Percentiles rank a stretch among this genome's conserved stretches.
phyloP scores from a whole-genome alignment of 208 protist genomes.

The Trypanosoma caninum region DNA sequence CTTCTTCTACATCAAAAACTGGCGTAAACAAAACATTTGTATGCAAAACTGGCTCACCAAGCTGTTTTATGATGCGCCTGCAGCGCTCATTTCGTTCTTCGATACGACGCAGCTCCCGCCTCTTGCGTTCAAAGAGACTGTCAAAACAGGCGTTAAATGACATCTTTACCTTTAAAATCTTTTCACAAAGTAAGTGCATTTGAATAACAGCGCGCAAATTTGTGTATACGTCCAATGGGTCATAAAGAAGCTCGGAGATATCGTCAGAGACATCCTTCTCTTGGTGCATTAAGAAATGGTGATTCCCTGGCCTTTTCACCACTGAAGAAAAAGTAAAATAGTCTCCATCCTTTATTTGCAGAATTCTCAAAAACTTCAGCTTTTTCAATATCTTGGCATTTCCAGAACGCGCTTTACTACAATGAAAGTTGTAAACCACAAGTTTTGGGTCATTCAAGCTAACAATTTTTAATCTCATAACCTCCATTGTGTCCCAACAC shows the following conservation, averaged over 20 bases:
- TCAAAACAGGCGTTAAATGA: slow-evolving; percentile 65
- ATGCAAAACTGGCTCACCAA: slow-evolving; percentile 32
- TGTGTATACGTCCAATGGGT: slow-evolving; percentile 65
- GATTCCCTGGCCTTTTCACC: slow-evolving; percentile 1
- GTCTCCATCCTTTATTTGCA: slow-evolving; percentile 34
- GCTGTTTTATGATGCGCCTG: slow-evolving; percentile 66
- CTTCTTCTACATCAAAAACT: slow-evolving; percentile 54
- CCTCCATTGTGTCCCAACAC: slow-evolving; percentile 87
- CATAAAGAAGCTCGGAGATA: slow-evolving; percentile 30
- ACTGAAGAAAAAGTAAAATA: slow-evolving; percentile 22
- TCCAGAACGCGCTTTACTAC: slow-evolving; percentile 33
- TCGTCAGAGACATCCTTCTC: slow-evolving; percentile 1
- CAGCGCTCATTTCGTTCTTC: slow-evolving; percentile 79
- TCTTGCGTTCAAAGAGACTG: slow-evolving; percentile 57
- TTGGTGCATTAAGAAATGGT: not conserved
- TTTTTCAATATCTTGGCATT: slow-evolving; percentile 55
- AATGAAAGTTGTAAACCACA: slow-evolving; percentile 84
- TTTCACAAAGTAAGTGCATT: slow-evolving; percentile 52
- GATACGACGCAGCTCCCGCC: slow-evolving; percentile 44
- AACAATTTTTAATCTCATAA: slow-evolving; percentile 51
- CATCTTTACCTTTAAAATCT: slow-evolving; percentile 46
- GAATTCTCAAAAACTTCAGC: slow-evolving; percentile 64
- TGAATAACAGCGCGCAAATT: slow-evolving; percentile 55
- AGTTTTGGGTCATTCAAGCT: slow-evolving; percentile 39
- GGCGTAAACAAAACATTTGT: slow-evolving; percentile 35